Base-by-base conservation (phyloP, 139 green algal species). In the Chlorella sp. region DNA sequence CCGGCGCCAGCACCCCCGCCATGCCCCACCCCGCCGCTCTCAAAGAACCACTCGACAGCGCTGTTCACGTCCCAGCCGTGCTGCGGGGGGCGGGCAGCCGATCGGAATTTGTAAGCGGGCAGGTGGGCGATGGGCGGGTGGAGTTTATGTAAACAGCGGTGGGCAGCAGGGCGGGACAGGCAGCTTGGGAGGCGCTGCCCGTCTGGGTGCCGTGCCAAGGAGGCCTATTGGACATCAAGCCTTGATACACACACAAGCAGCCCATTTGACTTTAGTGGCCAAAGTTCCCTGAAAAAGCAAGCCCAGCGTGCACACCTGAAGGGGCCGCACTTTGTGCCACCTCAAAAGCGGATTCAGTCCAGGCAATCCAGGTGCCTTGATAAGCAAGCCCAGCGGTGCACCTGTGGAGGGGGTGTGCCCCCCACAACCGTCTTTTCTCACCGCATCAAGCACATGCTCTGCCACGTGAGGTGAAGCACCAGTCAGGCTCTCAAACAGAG, bases 361-460 rank as follows among this genome's bases (percentile, higher is more conserved):
- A 57, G 5, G 48, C 48, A 16, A 9, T 9, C 48, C 9, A 5
- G 48, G 48, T 5, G 5, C 48, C 48, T 57, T 57, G 7, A 9
- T 9, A 57, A 57, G 5, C 48, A 57, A 9, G 37, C 34, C 77
- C 34, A 83, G 39, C n/a, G 11, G 60, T 37, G 22, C 77, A 57
- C 80, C 80, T 61, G 64, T 71, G 64, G 64, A 28, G 21, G 24
- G 64, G 64, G 11, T 28, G 2, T 26, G 64, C 64, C 5, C 64
- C 21, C 21, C 64, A 18, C 64, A 71, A 71, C 2, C 64, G 64
- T 71, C 2, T 30, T 5, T 12, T 71, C 53, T 57, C 37, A 73
- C 79, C 14, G 88, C 88, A 34, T 91, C 88, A 34, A 91, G 69
- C 9, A 91, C 88, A 68, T 91, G 88, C 81, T 88, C 68, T 16